A percentile compares a stretch with the other conserved stretches of the same genome.
phyloP scores from a whole-genome alignment of 2,329 filamentous ascomycete species.

The Talaromyces sp. region DNA sequence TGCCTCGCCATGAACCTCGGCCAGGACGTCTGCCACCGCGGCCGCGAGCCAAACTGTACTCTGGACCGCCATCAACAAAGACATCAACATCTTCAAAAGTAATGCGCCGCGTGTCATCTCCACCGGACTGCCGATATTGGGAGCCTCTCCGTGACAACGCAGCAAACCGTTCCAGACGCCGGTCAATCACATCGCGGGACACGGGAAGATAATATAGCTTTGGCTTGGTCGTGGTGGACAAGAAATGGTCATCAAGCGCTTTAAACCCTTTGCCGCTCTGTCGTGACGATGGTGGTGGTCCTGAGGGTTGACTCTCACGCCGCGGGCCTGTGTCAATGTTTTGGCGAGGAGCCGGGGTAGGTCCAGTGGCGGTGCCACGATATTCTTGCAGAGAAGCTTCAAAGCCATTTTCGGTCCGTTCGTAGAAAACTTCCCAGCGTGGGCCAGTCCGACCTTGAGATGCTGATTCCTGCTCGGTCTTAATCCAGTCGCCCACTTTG shows the following conservation, averaged over 20 bases:
- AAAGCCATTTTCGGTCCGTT: slow-evolving; percentile 52
- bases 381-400: slow-evolving; percentile 54
- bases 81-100: slow-evolving; percentile 63
- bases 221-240: slow-evolving; percentile 56
- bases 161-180: slow-evolving; percentile 59
- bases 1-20: slow-evolving; percentile 19
- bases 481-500: slow-evolving; percentile 68
- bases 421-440: slow-evolving; percentile 70
- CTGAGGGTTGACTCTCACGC: slow-evolving; percentile 19
- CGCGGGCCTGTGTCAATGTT: slow-evolving; percentile 17
- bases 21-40: slow-evolving; percentile 30
- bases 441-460: slow-evolving; percentile 39
- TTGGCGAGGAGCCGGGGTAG: slow-evolving; percentile 22
- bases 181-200: slow-evolving; percentile 56
- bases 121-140: slow-evolving; percentile 28
- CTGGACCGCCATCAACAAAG: slow-evolving; percentile 68
- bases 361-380: slow-evolving; percentile 20
- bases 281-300: slow-evolving; percentile 11
- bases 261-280: slow-evolving; percentile 43
- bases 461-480: slow-evolving; percentile 54
- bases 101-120: slow-evolving; percentile 62
- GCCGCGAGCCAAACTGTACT: slow-evolving; percentile 47
- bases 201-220: slow-evolving; percentile 65
- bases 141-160: slow-evolving; percentile 35
- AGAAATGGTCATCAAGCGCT: slow-evolving; percentile 57